Evolutionary conservation across 2,329 filamentous ascomycete species (phyloP).

Genomic region (Phialophora expanda): DNA sequence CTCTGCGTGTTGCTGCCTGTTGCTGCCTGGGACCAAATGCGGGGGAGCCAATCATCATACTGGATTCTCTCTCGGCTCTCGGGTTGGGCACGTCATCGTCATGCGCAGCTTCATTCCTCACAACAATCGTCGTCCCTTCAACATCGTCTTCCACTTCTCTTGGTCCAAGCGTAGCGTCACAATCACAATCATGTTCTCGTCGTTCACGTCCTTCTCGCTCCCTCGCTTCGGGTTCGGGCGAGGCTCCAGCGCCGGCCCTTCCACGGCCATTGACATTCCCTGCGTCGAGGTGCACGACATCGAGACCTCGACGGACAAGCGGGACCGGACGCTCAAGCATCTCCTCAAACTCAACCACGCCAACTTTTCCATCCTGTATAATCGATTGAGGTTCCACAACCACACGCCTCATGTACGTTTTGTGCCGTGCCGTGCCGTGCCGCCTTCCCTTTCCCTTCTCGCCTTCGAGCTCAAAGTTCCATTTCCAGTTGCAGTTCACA

Average conservation of each 20-base stretch:
- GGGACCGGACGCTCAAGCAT: constrained; percentile 84
- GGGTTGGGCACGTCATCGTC: background rate
- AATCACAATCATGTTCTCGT: constrained; percentile 20
- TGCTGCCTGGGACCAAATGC: background rate
- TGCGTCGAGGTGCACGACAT: constrained; percentile 76
- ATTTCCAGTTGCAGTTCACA: too few relatives aligned
- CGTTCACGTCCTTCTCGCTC: constrained; percentile 26
- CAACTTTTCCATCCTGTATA: constrained; percentile 83
- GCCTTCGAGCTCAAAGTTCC: too few relatives aligned
- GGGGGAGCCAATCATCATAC: constrained; percentile 14
- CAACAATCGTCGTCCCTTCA: background rate
- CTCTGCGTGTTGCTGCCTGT: too few relatives aligned
- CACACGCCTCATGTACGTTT: constrained; percentile 72
- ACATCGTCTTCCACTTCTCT: background rate
- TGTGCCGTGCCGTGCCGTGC: background rate
- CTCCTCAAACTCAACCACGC: constrained; percentile 89
- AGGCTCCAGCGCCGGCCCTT: constrained; percentile 9
- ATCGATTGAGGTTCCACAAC: constrained; percentile 77
- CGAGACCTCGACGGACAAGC: constrained; percentile 78
- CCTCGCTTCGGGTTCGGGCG: constrained; percentile 32
- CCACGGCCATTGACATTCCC: constrained; percentile 56
- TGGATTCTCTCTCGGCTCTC: background rate
- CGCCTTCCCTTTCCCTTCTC: background rate
- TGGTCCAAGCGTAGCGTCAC: background rate
- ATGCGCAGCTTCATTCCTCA: background rate